Evolutionary conservation across 2,329 filamentous ascomycete species (phyloP).

Genomic region (Alternaria rosae): DNA sequence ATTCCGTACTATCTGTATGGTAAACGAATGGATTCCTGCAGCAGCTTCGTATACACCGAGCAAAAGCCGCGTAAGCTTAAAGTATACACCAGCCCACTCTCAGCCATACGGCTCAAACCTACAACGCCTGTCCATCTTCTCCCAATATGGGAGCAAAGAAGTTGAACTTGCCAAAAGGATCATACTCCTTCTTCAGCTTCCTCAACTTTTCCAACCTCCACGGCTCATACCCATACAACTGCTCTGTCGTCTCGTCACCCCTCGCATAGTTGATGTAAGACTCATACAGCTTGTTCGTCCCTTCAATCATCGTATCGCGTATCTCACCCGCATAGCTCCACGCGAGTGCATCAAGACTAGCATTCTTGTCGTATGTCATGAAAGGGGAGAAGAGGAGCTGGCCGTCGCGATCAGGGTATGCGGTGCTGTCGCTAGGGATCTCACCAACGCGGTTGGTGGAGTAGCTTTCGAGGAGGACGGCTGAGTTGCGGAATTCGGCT

Average conservation of each 20-base stretch:
- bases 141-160: conserved; percentile 37
- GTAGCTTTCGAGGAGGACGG: conserved; percentile 30
- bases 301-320: conserved; percentile 15
- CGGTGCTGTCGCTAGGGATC: conserved; percentile 23
- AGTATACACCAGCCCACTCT: no score
- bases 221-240: conserved; percentile 44
- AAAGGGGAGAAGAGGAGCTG: conserved; percentile 21
- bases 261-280: conserved; percentile 47
- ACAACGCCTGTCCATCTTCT: neutral
- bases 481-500: conserved; percentile 10
- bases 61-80: no score
- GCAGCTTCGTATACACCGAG: no score
- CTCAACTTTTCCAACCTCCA: conserved; percentile 45
- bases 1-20: no score
- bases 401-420: conserved; percentile 26
- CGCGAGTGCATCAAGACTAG: conserved; percentile 21
- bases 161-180: conserved; percentile 40
- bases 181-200: conserved; percentile 43
- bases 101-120: neutral
- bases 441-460: conserved; percentile 20
- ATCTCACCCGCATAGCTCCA: conserved; percentile 18
- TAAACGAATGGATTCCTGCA: no score
- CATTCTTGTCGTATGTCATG: conserved; percentile 23
- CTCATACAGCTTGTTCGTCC: conserved; percentile 11
- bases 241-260: conserved; percentile 38